Percentiles rank a stretch among this genome's conserved stretches.
Conservation (phyloP, 2,329 filamentous ascomycete genomes). For the Neonectria sp. region DNA sequence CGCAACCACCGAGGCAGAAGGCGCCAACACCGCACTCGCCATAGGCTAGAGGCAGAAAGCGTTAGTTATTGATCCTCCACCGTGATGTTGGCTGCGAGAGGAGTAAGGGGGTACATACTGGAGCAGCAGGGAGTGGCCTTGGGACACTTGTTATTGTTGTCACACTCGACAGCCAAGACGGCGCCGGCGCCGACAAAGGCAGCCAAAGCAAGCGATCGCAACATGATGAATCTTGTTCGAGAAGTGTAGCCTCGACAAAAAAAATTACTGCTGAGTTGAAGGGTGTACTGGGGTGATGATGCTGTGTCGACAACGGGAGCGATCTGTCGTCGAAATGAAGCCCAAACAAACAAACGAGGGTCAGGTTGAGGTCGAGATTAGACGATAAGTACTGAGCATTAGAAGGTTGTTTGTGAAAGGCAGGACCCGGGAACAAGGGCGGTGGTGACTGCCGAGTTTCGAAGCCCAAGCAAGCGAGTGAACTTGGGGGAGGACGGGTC, state of each 20-base stretch:
- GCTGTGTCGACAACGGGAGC: conserved; percentile 19
- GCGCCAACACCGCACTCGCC: conserved; percentile 93
- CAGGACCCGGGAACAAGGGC: conserved; percentile 21
- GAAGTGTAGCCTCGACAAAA: conserved; percentile 1
- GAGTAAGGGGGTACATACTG: conserved; percentile 68
- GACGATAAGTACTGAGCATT: conserved; percentile 11
- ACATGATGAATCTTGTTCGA: conserved; percentile 48
- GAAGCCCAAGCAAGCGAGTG: conserved; percentile 26
- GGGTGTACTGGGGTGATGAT: conserved; percentile 14
- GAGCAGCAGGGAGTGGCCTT: conserved; percentile 83
- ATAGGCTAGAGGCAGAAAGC: conserved; percentile 74
- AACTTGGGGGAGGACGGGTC: conserved; percentile 14
- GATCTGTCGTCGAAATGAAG: conserved; percentile 12
- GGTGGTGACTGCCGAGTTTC: conserved; percentile 18
- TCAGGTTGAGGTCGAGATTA: conserved; percentile 9
- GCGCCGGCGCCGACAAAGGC: conserved; percentile 53
- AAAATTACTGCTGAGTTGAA: conserved; percentile 17
- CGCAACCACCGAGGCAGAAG: conserved; percentile 96
- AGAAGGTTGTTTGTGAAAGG: conserved; percentile 12
- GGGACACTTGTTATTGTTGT: conserved; percentile 73
- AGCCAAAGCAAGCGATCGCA: conserved; percentile 50
- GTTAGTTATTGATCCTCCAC: neutral
- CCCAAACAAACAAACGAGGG: neutral
- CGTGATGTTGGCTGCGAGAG: neutral
- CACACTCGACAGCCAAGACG: conserved; percentile 65